Percentiles rank a stretch among this genome's conserved stretches.
These are phyloP conservation scores for Gymnopilus junonius DNA, from an alignment of 768 basidiomycete species.

Conservation along the genomic window DNA sequence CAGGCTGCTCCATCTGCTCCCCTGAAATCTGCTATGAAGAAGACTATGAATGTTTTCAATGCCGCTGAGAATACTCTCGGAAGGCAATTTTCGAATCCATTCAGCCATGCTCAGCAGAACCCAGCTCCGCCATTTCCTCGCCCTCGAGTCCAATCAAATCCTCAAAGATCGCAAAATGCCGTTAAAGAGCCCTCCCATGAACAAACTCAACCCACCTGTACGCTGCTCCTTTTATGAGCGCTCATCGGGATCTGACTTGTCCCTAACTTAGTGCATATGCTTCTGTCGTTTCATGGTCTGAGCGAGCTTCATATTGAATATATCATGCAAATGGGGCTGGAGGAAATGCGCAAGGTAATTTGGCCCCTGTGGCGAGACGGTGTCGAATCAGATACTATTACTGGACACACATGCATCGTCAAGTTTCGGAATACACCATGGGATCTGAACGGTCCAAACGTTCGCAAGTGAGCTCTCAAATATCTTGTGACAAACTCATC, in stretches of 20 bases:
- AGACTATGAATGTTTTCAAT: slow-evolving; percentile 32
- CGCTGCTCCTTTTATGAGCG: background rate
- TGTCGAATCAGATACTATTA: slow-evolving; percentile 47
- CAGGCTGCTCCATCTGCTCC: slow-evolving; percentile 26
- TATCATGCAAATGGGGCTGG: slow-evolving; percentile 50
- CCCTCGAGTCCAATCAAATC: slow-evolving; percentile 33
- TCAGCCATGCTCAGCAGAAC: slow-evolving; percentile 17
- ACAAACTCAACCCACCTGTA: slow-evolving; percentile 18
- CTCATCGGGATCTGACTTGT: background rate
- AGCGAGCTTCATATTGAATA: slow-evolving; percentile 68
- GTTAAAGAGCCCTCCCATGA: slow-evolving; percentile 18
- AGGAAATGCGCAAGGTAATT: slow-evolving; percentile 60
- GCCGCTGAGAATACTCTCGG: slow-evolving; percentile 32
- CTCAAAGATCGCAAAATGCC: slow-evolving; percentile 21
- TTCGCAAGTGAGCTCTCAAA: slow-evolving; percentile 47
- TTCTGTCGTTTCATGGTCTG: slow-evolving; percentile 68
- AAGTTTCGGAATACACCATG: slow-evolving; percentile 71
- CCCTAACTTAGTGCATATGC: slow-evolving; percentile 62
- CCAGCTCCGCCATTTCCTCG: slow-evolving; percentile 23
- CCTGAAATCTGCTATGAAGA: slow-evolving; percentile 66
- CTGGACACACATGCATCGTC: slow-evolving; percentile 59
- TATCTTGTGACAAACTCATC: background rate
- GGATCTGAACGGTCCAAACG: slow-evolving; percentile 59
- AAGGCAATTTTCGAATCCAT: slow-evolving; percentile 48
- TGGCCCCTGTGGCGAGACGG: slow-evolving; percentile 74